These are phyloP conservation scores for Didymella pinodella DNA, from an alignment of 2,329 filamentous ascomycete genomes.

Conservation along the genomic window DNA sequence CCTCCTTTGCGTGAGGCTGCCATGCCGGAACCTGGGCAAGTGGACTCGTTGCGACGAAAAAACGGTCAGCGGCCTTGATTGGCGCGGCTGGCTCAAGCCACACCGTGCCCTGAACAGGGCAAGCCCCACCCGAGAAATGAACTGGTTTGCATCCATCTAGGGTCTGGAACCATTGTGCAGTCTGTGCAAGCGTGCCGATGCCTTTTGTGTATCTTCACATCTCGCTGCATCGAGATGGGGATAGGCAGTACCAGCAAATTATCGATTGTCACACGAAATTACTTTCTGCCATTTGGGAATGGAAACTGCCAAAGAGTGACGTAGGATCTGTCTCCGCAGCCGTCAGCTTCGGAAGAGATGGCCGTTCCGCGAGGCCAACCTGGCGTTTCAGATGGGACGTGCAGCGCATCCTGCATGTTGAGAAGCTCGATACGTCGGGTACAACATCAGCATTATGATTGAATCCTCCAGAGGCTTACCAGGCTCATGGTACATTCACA, in stretches of 20 bases:
- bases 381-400: background rate
- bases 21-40: conserved; percentile 21
- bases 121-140: conserved; percentile 23
- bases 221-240: conserved; percentile 7
- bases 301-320: background rate
- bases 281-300: background rate
- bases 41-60: conserved; percentile 15
- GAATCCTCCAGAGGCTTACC: background rate
- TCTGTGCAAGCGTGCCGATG: conserved; percentile 20
- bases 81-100: conserved; percentile 23
- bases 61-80: conserved; percentile 19
- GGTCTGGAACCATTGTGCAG: conserved; percentile 23
- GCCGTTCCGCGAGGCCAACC: background rate
- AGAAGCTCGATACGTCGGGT: background rate
- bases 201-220: conserved; percentile 23
- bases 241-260: conserved; percentile 4
- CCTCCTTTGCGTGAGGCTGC: conserved; percentile 17
- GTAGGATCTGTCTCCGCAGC: background rate
- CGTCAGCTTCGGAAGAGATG: background rate
- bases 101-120: conserved; percentile 17
- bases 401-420: background rate
- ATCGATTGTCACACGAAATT: background rate
- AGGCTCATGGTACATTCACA: background rate
- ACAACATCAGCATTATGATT: background rate
- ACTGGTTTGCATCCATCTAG: conserved; percentile 19